These are phyloP conservation scores for Cyclocybe aegerita DNA, from an alignment of 768 basidiomycete species.

Conservation along the genomic window DNA sequence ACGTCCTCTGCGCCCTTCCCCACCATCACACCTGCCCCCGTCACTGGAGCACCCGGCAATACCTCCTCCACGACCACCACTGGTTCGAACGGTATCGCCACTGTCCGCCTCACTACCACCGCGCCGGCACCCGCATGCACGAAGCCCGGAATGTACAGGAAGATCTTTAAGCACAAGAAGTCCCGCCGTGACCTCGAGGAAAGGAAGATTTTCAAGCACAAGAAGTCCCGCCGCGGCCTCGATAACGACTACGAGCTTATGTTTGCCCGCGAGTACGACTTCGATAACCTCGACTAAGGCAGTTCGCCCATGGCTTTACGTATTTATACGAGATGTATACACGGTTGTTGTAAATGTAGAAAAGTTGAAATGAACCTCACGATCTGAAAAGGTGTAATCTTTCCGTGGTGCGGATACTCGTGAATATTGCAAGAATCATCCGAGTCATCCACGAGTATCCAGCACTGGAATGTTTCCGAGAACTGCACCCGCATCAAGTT, in stretches of 20 bases:
- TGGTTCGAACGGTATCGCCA: slow-evolving; percentile 21
- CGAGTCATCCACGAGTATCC: no score
- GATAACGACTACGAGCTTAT: slow-evolving; percentile 15
- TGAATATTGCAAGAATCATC: no score
- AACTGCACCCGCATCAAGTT: not conserved
- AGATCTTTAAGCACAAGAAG: slow-evolving; percentile 12
- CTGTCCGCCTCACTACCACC: slow-evolving; percentile 20
- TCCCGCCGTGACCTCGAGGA: not conserved
- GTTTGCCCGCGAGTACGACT: slow-evolving; percentile 21
- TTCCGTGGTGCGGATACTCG: no score
- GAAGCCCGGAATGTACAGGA: slow-evolving; percentile 10
- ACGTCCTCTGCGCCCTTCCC: slow-evolving; percentile 3
- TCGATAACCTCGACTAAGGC: slow-evolving; percentile 25
- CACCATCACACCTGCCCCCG: slow-evolving; percentile 14
- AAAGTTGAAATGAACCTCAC: no score
- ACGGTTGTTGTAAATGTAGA: not conserved
- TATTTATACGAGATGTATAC: not conserved
- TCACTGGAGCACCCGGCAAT: slow-evolving; percentile 7
- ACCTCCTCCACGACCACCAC: slow-evolving; percentile 14
- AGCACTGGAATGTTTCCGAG: not conserved
- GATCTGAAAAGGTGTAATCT: no score
- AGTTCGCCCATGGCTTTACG: not conserved
- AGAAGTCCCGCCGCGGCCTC: slow-evolving; percentile 6
- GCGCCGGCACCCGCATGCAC: slow-evolving; percentile 23
- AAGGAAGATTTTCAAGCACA: slow-evolving; percentile 13